Evolutionary conservation across 2,329 filamentous ascomycete genomes (phyloP), one percentile per base, ranked within the genome.

Genomic region (Leptosphaerulina australis): DNA sequence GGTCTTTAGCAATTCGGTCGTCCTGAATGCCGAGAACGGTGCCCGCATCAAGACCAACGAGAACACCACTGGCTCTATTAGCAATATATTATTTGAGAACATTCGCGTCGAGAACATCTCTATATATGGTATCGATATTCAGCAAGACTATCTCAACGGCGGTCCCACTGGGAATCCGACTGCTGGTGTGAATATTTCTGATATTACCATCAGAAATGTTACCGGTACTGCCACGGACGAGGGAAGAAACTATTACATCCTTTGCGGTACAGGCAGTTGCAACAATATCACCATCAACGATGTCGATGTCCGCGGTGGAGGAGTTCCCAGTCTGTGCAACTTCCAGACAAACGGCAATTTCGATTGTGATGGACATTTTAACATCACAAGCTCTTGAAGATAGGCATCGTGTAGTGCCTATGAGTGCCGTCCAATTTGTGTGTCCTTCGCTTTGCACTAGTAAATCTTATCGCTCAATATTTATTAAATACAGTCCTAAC

Each of bases 41-140:
- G 74, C 83, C 34, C 81, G 82, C 50, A 79, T 85, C 72, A 86
- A 86, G 75, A 81, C 80, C 5, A 77, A 80, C 18, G 77, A 71
- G 36, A 77, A 73, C 41, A 76, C 76, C 3, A 83, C 78, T 0
- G 83, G 83, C 28, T 71, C 71, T 5, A 79, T 86, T 44, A 70
- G 66, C 24, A 76, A 75, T 49, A 58, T 81, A 40, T 73, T 73
- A 9, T 81, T 78, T 66, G 66, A 71, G 51, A 76, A 78, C 58
- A 80, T 81, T 50, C 69, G 66, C 3, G 60, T 81, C 18, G 68
- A 66, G 26, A 71, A 73, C 36, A 79, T 80, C 53, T 64, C 69
- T 20, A 74, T 74, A 51, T 80, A 81, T 56, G 79, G 79, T 8
- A 78, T 82, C 47, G 77, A 78, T 47, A 71, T 81, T 26, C 73